Evolutionary conservation across 257 asterid species (phyloP).

Genomic region (Capsicum pubescens): DNA sequence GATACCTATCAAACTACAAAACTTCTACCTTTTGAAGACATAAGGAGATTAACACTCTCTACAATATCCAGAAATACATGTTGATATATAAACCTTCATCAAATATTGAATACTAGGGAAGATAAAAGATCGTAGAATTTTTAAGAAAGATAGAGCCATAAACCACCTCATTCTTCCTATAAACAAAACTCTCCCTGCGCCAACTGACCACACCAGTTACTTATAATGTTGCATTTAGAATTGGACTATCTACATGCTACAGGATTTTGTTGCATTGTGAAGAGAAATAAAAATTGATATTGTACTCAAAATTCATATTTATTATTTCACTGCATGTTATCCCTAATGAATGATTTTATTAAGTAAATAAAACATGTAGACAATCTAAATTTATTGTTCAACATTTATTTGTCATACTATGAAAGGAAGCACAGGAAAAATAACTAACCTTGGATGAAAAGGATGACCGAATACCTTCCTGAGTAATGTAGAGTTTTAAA

Average conservation of each 20-base stretch:
- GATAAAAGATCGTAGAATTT: background rate
- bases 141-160: conserved; percentile 26
- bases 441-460: conserved; percentile 90
- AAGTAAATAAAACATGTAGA: background rate
- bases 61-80: conserved; percentile 99
- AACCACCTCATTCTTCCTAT: conserved; percentile 94
- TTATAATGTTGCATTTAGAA: conserved; percentile 97
- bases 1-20: conserved; percentile 8
- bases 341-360: conserved; percentile 4
- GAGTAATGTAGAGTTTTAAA: conserved; percentile 97
- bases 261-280: conserved; percentile 27
- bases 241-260: conserved; percentile 89
- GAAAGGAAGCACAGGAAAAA: background rate
- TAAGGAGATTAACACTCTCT: conserved; percentile 97
- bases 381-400: conserved; percentile 9
- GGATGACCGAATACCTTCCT: conserved; percentile 98
- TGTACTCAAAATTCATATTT: background rate
- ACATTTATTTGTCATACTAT: background rate
- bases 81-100: conserved; percentile 27
- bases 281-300: background rate
- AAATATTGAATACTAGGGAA: background rate
- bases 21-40: conserved; percentile 89
- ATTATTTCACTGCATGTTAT: background rate
- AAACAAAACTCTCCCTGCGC: conserved; percentile 96
- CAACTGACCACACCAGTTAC: conserved; percentile 99